A percentile compares a stretch with the other conserved stretches of the same genome.
Evolutionary conservation across 108 stramenopile species (phyloP).

Genomic region (Phaeodactylum tricornutum): DNA sequence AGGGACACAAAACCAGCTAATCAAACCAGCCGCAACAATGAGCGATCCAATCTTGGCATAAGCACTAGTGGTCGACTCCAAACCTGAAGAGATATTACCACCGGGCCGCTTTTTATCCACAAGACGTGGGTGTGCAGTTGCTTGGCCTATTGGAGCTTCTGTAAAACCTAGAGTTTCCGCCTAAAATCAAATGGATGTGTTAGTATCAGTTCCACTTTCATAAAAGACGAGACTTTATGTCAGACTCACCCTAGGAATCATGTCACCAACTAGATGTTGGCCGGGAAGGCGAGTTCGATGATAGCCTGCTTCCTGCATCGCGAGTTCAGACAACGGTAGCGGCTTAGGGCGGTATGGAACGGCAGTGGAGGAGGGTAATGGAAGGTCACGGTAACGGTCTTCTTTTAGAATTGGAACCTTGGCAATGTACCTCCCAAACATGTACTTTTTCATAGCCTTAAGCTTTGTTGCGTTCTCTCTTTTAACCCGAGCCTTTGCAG

Average conservation of each 20-base stretch:
- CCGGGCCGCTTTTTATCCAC: conserved; percentile 37
- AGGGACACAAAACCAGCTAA: conserved; percentile 43
- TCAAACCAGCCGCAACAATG: conserved; percentile 33
- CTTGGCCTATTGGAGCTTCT: conserved; percentile 49
- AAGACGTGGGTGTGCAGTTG: conserved; percentile 39
- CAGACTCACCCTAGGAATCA: conserved; percentile 13
- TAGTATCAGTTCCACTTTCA: too few species aligned
- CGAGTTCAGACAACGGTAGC: conserved; percentile 11
- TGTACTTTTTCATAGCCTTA: conserved; percentile 57
- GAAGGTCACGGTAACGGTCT: conserved; percentile 59
- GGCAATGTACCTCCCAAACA: conserved; percentile 59
- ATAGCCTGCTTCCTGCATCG: conserved; percentile 72
- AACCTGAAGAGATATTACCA: conserved; percentile 7
- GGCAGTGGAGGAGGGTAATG: conserved; percentile 52
- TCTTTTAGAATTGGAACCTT: conserved; percentile 55
- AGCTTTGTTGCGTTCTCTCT: conserved; percentile 32
- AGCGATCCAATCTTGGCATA: conserved; percentile 46
- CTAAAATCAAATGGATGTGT: conserved; percentile 11
- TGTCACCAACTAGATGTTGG: conserved; percentile 13
- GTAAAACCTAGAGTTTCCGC: conserved; percentile 17
- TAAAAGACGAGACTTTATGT: neutral
- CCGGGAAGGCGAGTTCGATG: conserved; percentile 8
- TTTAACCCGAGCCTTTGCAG: conserved; percentile 1
- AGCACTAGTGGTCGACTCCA: conserved; percentile 34
- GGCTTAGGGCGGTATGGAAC: conserved; percentile 22